Percentiles rank a stretch among this genome's conserved stretches.
Conservation (phyloP, 2,329 filamentous ascomycete genomes). For the Aspergillus sp. region DNA sequence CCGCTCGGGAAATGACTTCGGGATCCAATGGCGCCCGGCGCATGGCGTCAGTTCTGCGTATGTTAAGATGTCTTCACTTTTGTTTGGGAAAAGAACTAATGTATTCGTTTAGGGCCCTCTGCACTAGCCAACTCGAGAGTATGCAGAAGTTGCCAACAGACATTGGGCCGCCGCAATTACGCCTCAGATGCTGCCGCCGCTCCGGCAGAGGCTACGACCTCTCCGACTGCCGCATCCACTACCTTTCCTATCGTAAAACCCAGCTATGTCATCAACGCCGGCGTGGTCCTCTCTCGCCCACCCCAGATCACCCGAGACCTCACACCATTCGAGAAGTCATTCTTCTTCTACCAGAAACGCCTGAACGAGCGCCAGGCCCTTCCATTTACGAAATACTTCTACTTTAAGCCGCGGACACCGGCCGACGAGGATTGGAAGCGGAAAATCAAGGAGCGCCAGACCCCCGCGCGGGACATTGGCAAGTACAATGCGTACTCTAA, state of each 20-base stretch:
- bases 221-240: conserved; percentile 19
- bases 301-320: conserved; percentile 78
- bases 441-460: conserved; percentile 68
- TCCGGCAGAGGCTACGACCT: conserved; percentile 26
- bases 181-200: conserved; percentile 31
- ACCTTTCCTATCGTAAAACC: conserved; percentile 24
- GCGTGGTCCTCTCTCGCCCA: conserved; percentile 78
- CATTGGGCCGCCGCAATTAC: conserved; percentile 32
- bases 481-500: conserved; percentile 66
- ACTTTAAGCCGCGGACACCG: conserved; percentile 85
- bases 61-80: conserved; percentile 9
- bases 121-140: conserved; percentile 30
- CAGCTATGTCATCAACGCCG: conserved; percentile 47
- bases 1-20: conserved; percentile 27
- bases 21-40: conserved; percentile 36
- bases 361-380: conserved; percentile 85
- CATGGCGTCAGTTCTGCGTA: conserved; percentile 33
- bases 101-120: conserved; percentile 23
- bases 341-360: conserved; percentile 94
- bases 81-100: conserved; percentile 7
- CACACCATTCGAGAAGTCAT: conserved; percentile 82
- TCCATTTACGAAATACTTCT: conserved; percentile 84
- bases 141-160: conserved; percentile 38
- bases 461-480: conserved; percentile 76
- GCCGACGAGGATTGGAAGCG: conserved; percentile 81